Evolutionary conservation across 2,329 filamentous ascomycete species (phyloP), one percentile per base, ranked within the genome.

Genomic region (Ophiostoma novo-ulmi): DNA sequence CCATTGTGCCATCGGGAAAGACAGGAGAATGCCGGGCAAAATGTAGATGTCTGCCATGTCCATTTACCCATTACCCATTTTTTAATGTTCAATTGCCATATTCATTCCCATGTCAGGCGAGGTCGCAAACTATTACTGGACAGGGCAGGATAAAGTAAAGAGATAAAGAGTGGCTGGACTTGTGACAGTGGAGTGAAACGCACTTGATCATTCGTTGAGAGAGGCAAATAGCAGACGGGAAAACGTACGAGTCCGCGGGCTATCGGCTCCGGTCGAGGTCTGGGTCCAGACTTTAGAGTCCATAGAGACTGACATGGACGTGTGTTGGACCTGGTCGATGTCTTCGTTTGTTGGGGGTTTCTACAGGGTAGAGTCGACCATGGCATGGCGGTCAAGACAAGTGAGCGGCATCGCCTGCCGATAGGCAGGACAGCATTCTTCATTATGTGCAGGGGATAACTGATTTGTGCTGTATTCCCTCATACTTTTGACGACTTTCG

Each of bases 241-340:
- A 58, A 58, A 58, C 52, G 52, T 58, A 58, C 52, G 52, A 58
- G 52, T 58, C 52, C 22, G 52, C 52, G 52, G 52, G 52, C 52
- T 58, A 31, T 58, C 52, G 52, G 52, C 52, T 58, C 52, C 52
- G 52, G 44, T 20, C 44, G 17, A 48, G 44, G 44, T n/a, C 44
- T 48, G n/a, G 44, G 44, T n/a, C 38, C 1, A 39, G 38, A 31
- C 10, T 39, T 10, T 10, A 39, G 38, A 39, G 38, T 39, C 38
- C 11, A 31, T 13, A 39, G 38, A 39, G 10, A 39, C 11, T 10
- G 31, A 31, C 38, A 39, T 13, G 38, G 38, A 11, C 11, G 38
- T 39, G 38, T 39, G 38, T 10, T 39, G 38, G 38, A 13, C 38
- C 38, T 39, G 38, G 8, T 5, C 38, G 13, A 44, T 44, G 41